Percentiles rank a stretch among this genome's conserved stretches.
Conservation (phyloP, 441 rosid genomes). For the Adansonia gregorii region DNA sequence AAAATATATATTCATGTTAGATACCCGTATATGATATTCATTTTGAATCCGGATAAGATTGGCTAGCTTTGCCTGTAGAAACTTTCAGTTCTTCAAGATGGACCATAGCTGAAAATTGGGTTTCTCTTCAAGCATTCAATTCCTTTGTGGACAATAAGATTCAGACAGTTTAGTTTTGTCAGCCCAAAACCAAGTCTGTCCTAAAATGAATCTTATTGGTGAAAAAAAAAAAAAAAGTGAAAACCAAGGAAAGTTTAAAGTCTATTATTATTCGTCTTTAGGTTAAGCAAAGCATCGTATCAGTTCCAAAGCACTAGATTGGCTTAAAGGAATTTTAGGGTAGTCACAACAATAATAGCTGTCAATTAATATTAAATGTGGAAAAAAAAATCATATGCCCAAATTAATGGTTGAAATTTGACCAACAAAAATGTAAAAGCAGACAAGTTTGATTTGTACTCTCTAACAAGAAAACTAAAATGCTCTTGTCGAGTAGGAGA, state of each 20-base stretch:
- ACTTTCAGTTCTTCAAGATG: neutral
- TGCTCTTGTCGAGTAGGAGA: neutral
- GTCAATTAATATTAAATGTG: too few species aligned
- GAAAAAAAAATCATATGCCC: too few species aligned
- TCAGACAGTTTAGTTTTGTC: neutral
- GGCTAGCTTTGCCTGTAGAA: neutral
- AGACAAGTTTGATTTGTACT: neutral
- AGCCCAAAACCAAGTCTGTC: neutral
- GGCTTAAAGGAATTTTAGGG: too few species aligned
- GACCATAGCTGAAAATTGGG: neutral
- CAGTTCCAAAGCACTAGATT: too few species aligned
- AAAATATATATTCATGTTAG: too few species aligned
- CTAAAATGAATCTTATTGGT: neutral
- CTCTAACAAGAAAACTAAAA: neutral
- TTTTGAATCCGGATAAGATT: too few species aligned
- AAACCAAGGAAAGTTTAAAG: neutral
- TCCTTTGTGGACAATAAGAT: neutral
- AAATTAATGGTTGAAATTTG: neutral
- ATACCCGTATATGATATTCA: too few species aligned
- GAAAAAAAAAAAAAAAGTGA: neutral
- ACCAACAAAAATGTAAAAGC: neutral
- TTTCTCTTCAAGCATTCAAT: neutral
- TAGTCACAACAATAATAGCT: neutral
- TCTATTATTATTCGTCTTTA: neutral
- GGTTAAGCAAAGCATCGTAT: too few species aligned